Evolutionary conservation across 2,329 filamentous ascomycete genomes (phyloP).

Genomic region (Trichoderma hamatum): DNA sequence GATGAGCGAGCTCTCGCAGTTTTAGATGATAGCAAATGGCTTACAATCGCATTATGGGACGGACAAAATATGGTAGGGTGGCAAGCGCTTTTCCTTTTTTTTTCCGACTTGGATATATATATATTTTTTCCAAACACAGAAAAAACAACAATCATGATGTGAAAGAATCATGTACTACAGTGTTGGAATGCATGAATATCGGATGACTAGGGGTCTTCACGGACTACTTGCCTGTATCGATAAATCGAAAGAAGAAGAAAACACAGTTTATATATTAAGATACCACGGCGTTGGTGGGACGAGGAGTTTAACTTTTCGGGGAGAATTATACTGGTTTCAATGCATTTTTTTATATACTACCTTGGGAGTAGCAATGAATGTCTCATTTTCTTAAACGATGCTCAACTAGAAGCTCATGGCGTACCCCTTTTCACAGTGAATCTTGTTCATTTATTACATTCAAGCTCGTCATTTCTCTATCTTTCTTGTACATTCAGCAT

Average conservation of each 20-base stretch:
- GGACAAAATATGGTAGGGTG: background rate
- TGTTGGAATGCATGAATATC: background rate
- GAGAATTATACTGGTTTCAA: background rate
- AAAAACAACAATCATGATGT: background rate
- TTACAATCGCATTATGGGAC: background rate
- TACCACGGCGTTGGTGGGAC: conserved; percentile 29
- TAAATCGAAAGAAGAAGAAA: background rate
- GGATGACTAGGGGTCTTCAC: background rate
- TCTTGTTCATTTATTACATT: conserved; percentile 10
- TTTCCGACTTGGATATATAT: conserved; percentile 12
- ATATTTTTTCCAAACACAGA: background rate
- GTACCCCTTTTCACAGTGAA: background rate
- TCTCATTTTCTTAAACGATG: background rate
- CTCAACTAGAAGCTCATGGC: background rate
- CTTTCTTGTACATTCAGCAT: conserved; percentile 42
- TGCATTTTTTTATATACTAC: background rate
- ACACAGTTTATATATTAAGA: conserved; percentile 16
- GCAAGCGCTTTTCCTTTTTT: background rate
- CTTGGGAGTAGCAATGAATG: background rate
- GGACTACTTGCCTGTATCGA: background rate
- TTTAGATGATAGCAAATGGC: background rate
- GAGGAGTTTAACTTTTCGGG: background rate
- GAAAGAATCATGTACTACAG: background rate
- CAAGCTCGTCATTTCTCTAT: conserved; percentile 32
- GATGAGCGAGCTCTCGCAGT: conserved; percentile 5